Conservation (phyloP, 495 filamentous ascomycete genomes). For the Neurospora sublineolata region DNA sequence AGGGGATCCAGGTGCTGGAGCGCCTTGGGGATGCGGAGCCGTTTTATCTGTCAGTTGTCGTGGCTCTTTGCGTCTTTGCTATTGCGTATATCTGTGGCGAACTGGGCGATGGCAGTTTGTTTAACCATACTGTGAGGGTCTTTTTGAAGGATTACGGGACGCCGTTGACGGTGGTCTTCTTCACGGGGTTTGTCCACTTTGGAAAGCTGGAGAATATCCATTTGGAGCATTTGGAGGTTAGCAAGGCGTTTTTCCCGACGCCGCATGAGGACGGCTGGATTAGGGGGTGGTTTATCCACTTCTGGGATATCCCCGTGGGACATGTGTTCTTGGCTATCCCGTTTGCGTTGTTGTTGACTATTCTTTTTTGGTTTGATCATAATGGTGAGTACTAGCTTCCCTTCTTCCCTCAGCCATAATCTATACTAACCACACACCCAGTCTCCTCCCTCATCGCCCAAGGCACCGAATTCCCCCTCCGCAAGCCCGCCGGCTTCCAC, state of each 20-base stretch:
- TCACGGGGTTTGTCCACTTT: conserved; percentile 77
- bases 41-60: conserved; percentile 65
- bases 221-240: conserved; percentile 56
- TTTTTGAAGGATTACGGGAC: conserved; percentile 81
- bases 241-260: conserved; percentile 74
- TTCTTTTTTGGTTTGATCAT: conserved; percentile 91
- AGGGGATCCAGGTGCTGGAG: conserved; percentile 69
- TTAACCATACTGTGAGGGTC: conserved; percentile 58
- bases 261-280: conserved; percentile 55
- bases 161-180: conserved; percentile 73
- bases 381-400: conserved; percentile 47
- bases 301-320: conserved; percentile 69
- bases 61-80: conserved; percentile 62
- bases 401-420: neutral
- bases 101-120: conserved; percentile 57
- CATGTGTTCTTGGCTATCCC: conserved; percentile 83
- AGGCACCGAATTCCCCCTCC: conserved; percentile 81
- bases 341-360: conserved; percentile 74
- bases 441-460: conserved; percentile 84
- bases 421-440: conserved; percentile 12
- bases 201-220: conserved; percentile 61
- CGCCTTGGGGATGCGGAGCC: conserved; percentile 40
- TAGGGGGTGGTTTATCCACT: conserved; percentile 46
- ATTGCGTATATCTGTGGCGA: conserved; percentile 59
- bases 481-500: conserved; percentile 89